These are phyloP conservation scores for Penicillium macrosclerotiorum DNA, from an alignment of 495 filamentous ascomycete species.

Conservation along the genomic window DNA sequence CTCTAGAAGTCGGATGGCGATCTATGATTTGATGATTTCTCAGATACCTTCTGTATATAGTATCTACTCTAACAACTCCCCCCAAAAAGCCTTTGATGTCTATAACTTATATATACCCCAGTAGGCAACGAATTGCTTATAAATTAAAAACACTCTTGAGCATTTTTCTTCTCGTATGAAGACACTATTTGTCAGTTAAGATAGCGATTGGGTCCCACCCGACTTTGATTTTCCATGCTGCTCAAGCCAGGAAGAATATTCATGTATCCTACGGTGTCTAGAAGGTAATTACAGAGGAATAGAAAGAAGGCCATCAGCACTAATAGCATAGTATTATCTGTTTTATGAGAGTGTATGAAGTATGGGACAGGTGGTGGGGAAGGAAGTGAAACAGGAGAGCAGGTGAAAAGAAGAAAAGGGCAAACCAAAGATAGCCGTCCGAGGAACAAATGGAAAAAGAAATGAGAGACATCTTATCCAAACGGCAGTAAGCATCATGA, in stretches of 20 bases:
- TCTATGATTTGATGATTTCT: constrained; percentile 1
- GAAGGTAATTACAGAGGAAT: background rate
- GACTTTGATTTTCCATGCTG: too few species aligned
- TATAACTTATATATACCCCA: too few species aligned
- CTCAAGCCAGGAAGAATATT: too few species aligned
- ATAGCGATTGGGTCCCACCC: too few species aligned
- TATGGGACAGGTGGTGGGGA: constrained; percentile 14
- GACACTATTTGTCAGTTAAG: too few species aligned
- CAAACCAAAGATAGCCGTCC: background rate
- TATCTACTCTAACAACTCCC: too few species aligned
- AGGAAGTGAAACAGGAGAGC: background rate
- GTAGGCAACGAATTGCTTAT: too few species aligned
- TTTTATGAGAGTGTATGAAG: background rate
- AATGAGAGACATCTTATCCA: constrained; percentile 2
- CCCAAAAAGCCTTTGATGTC: too few species aligned
- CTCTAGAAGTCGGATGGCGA: too few species aligned
- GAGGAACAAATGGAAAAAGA: constrained; percentile 9
- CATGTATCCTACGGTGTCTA: too few species aligned
- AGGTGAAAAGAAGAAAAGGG: background rate
- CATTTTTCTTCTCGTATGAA: too few species aligned
- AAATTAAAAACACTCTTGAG: too few species aligned
- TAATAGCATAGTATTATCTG: background rate
- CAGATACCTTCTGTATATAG: background rate
- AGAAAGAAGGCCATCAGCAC: constrained; percentile 4
- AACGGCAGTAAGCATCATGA: constrained; percentile 14